Percentiles rank a stretch among this genome's conserved stretches.
phyloP scores from a whole-genome alignment of 805 yeast genomes.

The Yamadazyma akitaensis region DNA sequence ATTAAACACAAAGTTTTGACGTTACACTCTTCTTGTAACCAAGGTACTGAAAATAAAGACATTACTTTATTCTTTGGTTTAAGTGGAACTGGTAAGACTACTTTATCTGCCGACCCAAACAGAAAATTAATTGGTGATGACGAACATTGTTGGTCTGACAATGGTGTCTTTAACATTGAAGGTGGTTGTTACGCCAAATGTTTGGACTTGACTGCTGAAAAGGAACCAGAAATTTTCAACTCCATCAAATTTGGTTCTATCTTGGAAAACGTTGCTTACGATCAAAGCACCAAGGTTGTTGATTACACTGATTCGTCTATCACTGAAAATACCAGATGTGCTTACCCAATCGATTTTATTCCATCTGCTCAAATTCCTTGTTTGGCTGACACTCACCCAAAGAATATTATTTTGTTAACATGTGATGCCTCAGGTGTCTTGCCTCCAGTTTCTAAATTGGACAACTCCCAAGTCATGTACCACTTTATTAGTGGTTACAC shows the following conservation, averaged over 20 bases:
- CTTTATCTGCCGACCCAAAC: constrained; percentile 93
- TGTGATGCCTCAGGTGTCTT: constrained; percentile 98
- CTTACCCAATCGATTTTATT: constrained; percentile 95
- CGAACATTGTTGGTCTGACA: constrained; percentile 99
- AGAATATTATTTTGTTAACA: constrained; percentile 85
- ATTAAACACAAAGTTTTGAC: constrained; percentile 87
- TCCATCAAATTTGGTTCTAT: constrained; percentile 94
- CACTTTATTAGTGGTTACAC: constrained; percentile 98
- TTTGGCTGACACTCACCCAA: constrained; percentile 83
- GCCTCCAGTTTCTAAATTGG: constrained; percentile 93
- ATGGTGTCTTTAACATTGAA: constrained; percentile 98
- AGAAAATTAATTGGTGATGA: constrained; percentile 96
- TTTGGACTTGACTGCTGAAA: constrained; percentile 81
- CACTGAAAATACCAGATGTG: constrained; percentile 98
- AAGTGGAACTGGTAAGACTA: constrained; percentile 98
- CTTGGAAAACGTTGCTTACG: constrained; percentile 88
- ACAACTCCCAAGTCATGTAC: constrained; percentile 97
- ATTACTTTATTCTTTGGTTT: constrained; percentile 95
- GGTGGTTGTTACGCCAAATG: constrained; percentile 99
- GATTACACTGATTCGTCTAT: constrained; percentile 79
- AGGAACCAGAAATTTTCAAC: constrained; percentile 96
- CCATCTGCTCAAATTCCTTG: constrained; percentile 97
- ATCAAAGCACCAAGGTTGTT: constrained; percentile 72
- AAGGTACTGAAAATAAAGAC: constrained; percentile 76
- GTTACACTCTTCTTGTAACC: constrained; percentile 92